Evolutionary conservation across 495 filamentous ascomycete genomes (phyloP), one percentile per base, ranked within the genome.

Genomic region (Tuber microsphaerosporum): DNA sequence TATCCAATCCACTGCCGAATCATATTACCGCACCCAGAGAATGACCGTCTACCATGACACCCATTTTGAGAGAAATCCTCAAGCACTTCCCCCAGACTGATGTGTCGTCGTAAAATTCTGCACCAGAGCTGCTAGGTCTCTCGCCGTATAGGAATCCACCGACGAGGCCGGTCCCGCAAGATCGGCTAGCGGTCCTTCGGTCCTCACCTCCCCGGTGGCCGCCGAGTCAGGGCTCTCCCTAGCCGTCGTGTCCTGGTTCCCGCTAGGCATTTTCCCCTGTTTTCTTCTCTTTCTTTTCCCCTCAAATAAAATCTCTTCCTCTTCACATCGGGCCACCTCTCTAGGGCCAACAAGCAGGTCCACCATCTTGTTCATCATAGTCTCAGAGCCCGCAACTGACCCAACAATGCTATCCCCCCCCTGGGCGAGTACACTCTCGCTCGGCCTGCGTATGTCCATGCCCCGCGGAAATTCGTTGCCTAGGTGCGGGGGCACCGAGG

Each of bases 331-430:
- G 14, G 17, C 12, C 14, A 16, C 56, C 4, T 65, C 56, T n/a
- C 78, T 73, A 17, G 81, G 81, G 48, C 88, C 89, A 14, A 93
- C 88, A 69, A 92, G 84, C 73, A 88, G 85, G 78, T 92, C 90
- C 20, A 92, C 90, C 84, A 92, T 92, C 7, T 85, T 85, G 73
- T 88, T 84, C 87, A 89, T 88, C 80, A 84, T 84, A 41, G 81
- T 83, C 73, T 84, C 81, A 34, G 78, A 80, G 22, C 81, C 82
- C 37, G 82, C 77, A 12, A 78, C 78, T 3, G 78, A 77, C 45
- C 76, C 77, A n/a, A 81, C 75, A 39, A 79, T 83, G 44, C 81
- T 82, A 37, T 77, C 80, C 10, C 80, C 81, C 39, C 78, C 76
- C n/a, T 82, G 80, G 4, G 79, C 80, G 14, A 81, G 56, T 20